Percentiles rank a stretch among this genome's conserved stretches.
phyloP scores from a whole-genome alignment of 1,284 basidiomycete species.

The Tylopilus sp. region DNA sequence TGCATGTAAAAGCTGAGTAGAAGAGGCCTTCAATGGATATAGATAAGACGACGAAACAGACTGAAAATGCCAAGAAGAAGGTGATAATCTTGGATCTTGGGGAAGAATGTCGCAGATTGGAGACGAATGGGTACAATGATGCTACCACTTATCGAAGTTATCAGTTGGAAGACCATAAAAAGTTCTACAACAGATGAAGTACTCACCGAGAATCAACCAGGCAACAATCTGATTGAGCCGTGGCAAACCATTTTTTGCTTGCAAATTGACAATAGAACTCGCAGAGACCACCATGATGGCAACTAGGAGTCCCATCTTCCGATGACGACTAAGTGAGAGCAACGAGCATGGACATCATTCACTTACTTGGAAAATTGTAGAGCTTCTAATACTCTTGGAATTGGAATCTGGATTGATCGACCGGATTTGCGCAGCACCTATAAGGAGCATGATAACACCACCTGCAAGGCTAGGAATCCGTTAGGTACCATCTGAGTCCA shows the following conservation, averaged over 20 bases:
- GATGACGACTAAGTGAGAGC: neutral
- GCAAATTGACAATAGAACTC: slow-evolving; percentile 69
- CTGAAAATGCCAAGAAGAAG: slow-evolving; percentile 80
- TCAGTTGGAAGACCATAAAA: neutral
- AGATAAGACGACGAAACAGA: slow-evolving; percentile 85
- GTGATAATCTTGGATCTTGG: slow-evolving; percentile 63
- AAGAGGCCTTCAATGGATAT: slow-evolving; percentile 89
- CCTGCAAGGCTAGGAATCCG: slow-evolving; percentile 40
- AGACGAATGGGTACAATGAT: slow-evolving; percentile 62
- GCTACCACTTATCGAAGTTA: slow-evolving; percentile 58
- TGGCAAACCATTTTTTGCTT: slow-evolving; percentile 78
- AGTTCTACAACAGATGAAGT: neutral
- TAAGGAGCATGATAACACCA: slow-evolving; percentile 37
- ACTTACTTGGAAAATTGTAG: slow-evolving; percentile 52
- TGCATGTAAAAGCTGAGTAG: slow-evolving; percentile 74
- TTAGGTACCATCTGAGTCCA: slow-evolving; percentile 21
- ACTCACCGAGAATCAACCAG: slow-evolving; percentile 76
- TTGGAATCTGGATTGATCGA: neutral
- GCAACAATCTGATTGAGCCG: slow-evolving; percentile 69
- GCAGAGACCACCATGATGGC: slow-evolving; percentile 63
- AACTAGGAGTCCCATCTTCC: slow-evolving; percentile 54
- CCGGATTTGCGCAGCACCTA: slow-evolving; percentile 31
- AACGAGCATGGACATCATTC: neutral
- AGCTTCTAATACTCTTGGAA: slow-evolving; percentile 4
- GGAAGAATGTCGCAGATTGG: slow-evolving; percentile 46